phyloP scores from a whole-genome alignment of 2,329 filamentous ascomycete genomes.

The Cladosporium colombiae region DNA sequence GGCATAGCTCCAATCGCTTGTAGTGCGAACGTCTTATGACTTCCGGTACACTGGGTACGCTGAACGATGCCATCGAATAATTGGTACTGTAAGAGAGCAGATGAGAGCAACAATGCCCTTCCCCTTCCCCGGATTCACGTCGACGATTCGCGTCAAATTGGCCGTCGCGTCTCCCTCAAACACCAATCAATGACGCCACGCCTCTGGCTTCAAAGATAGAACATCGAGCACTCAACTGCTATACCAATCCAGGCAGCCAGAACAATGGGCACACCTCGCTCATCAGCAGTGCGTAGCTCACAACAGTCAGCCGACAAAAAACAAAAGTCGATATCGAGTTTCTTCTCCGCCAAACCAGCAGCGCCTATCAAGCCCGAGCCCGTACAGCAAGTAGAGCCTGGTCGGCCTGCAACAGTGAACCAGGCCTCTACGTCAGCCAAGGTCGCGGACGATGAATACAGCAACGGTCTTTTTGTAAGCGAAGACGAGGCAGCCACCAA shows the following conservation, averaged over 20 bases:
- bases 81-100: too few relatives aligned
- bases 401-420: neutral
- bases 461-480: constrained; percentile 28
- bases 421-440: neutral
- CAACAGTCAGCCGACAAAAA: constrained; percentile 55
- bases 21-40: neutral
- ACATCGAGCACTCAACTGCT: neutral
- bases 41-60: neutral
- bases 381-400: constrained; percentile 19
- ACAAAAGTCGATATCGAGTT: constrained; percentile 73
- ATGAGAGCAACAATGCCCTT: too few relatives aligned
- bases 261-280: constrained; percentile 9
- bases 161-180: neutral
- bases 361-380: constrained; percentile 31
- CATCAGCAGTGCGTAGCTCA: constrained; percentile 1
- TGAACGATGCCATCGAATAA: neutral
- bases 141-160: neutral
- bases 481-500: constrained; percentile 45
- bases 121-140: neutral
- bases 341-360: constrained; percentile 35
- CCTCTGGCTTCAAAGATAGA: neutral
- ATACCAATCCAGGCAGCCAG: neutral
- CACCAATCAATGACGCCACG: constrained; percentile 1
- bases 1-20: neutral
- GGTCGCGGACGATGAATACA: constrained; percentile 22